phyloP scores from a whole-genome alignment of 352 stramenopile species.

The Phytophthora sansomeana region DNA sequence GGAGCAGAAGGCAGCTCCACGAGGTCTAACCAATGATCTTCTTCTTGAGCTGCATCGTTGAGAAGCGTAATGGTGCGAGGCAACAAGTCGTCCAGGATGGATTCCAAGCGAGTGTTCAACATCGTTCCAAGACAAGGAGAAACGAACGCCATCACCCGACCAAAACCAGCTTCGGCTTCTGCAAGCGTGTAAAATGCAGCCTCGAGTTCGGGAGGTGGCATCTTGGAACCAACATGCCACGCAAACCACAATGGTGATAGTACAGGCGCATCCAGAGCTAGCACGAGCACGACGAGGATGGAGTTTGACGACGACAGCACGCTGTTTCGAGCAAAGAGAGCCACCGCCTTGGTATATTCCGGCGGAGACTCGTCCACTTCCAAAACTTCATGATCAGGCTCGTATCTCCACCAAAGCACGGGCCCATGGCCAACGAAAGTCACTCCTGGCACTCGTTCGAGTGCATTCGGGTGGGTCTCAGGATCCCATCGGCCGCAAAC shows the following conservation, averaged over 20 bases:
- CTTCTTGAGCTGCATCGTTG: slow-evolving; percentile 42
- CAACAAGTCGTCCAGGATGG: slow-evolving; percentile 55
- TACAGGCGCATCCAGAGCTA: slow-evolving; percentile 71
- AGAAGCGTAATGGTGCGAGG: slow-evolving; percentile 63
- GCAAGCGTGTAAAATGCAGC: slow-evolving; percentile 16
- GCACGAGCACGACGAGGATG: slow-evolving; percentile 65
- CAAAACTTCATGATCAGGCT: slow-evolving; percentile 41
- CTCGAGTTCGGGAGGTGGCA: slow-evolving; percentile 44
- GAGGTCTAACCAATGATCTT: slow-evolving; percentile 47
- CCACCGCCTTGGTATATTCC: slow-evolving; percentile 63
- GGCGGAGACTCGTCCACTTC: slow-evolving; percentile 3
- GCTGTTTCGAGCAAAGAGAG: slow-evolving; percentile 60
- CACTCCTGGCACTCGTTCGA: slow-evolving; percentile 54
- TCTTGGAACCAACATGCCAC: slow-evolving; percentile 66
- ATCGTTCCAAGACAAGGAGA: slow-evolving; percentile 46
- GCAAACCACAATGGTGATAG: slow-evolving; percentile 69
- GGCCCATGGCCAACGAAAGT: slow-evolving; percentile 42
- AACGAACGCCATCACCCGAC: slow-evolving; percentile 21
- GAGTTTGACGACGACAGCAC: slow-evolving; percentile 65
- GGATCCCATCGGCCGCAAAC: slow-evolving; percentile 61
- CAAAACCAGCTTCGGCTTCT: slow-evolving; percentile 18
- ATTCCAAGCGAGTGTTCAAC: slow-evolving; percentile 45
- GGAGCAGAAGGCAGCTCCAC: slow-evolving; percentile 40
- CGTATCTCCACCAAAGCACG: slow-evolving; percentile 69
- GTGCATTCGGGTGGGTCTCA: slow-evolving; percentile 23